phyloP scores from a whole-genome alignment of 768 basidiomycete genomes.

The Suillus luteus region DNA sequence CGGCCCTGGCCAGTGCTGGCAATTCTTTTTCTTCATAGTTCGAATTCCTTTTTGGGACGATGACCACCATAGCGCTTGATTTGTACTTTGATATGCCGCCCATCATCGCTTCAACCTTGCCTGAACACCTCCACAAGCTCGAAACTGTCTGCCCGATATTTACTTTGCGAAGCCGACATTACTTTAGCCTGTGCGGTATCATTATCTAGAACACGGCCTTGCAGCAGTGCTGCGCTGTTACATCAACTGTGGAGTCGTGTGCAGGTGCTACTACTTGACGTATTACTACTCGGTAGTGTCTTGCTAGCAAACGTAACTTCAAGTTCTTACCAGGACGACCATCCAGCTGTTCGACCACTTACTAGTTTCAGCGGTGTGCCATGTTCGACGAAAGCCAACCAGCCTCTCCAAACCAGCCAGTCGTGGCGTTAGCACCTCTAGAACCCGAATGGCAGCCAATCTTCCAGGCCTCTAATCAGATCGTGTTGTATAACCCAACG shows the following conservation, averaged over 20 bases:
- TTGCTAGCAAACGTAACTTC: neutral
- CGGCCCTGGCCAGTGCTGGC: neutral
- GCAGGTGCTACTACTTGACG: neutral
- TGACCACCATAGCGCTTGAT: neutral
- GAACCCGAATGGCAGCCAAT: constrained; percentile 72
- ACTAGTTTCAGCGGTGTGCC: neutral
- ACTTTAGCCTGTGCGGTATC: neutral
- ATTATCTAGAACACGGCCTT: neutral
- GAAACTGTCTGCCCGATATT: neutral
- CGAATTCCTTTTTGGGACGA: constrained; percentile 12
- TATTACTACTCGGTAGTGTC: neutral
- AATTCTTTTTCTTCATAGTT: neutral
- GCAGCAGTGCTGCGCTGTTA: neutral
- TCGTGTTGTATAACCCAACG: constrained; percentile 84
- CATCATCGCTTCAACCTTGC: neutral
- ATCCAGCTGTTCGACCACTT: neutral
- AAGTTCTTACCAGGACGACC: neutral
- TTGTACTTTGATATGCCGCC: neutral
- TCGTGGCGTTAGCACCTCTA: constrained; percentile 27
- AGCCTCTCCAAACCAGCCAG: constrained; percentile 34
- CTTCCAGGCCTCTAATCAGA: constrained; percentile 79
- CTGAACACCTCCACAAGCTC: neutral
- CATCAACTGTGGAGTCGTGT: neutral
- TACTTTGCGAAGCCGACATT: neutral
- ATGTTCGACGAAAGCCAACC: constrained; percentile 36